Evolutionary conservation across 2,329 filamentous ascomycete species (phyloP), one percentile per base, ranked within the genome.

Genomic region (Phaeosphaeria sp.): DNA sequence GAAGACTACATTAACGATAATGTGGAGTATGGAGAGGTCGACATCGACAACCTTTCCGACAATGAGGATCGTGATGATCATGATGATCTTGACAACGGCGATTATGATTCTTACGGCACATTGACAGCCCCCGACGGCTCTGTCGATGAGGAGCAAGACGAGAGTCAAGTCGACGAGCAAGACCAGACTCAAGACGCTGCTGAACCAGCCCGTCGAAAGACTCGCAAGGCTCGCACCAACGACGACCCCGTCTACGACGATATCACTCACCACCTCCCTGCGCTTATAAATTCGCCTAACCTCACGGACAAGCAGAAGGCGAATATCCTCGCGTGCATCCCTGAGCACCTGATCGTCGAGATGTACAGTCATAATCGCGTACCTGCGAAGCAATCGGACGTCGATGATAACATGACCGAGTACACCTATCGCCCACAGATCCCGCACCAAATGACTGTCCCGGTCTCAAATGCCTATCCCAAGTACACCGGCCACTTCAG

Each of bases 401-500:
- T 43, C 41, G 20, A 18, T n/a, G n/a, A 18, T 4, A 15, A 21
- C 17, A 43, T 43, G 41, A 43, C 10, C 20, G 41, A 43, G 20
- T 18, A 21, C 9, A 42, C 61, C 23, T 73, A 72, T 47, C 42
- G 46, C 9, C 41, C 57, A 3, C 69, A 18, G 41, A 11, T 43
- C n/a, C 6, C 6, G 41, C n/a, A 43, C 41, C n/a, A 4, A 9
- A 10, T 43, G 20, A 18, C 41, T 15, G 7, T 18, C 41, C 41
- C 41, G 3, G 20, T 21, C 41, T 11, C n/a, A n/a, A 43, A 43
- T n/a, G 41, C 41, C n/a, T 73, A 72, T 48, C 42, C 49, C 9
- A 43, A 55, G 6, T 71, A 67, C 33, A 21, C 41, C 1, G 54
- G 60, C 6, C 33, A 22, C 20, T 75, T 75, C 63, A 48, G 50